phyloP scores from a whole-genome alignment of 306 rosid genomes.

The Cucurbita moschata region DNA sequence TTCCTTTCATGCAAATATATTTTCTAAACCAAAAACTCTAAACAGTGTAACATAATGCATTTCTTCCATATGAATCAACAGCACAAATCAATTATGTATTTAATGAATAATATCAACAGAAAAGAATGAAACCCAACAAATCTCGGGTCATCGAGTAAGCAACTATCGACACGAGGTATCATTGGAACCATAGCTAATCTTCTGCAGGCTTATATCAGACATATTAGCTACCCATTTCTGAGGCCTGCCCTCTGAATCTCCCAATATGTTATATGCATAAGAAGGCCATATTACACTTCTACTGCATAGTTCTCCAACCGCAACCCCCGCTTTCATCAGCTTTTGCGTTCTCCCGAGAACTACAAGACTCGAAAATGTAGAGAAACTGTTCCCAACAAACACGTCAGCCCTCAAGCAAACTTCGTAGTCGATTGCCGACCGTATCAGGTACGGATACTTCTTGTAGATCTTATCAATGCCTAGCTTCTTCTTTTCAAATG shows the following conservation, averaged over 20 bases:
- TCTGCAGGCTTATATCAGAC: conserved; percentile 58
- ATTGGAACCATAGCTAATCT: conserved; percentile 67
- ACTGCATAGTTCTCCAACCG: conserved; percentile 21
- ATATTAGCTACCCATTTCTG: conserved; percentile 55
- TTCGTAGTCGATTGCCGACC: conserved; percentile 84
- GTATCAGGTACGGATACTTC: conserved; percentile 72
- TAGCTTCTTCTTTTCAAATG: conserved; percentile 66
- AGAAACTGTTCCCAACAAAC: conserved; percentile 87
- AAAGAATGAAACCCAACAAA: not conserved
- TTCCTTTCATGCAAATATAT: too few species aligned
- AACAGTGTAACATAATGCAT: too few species aligned
- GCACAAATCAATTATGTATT: not conserved
- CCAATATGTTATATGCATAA: conserved; percentile 62
- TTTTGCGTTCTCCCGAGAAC: conserved; percentile 81
- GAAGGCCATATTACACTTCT: conserved; percentile 59
- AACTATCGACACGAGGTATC: conserved; percentile 37
- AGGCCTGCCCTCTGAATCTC: conserved; percentile 41
- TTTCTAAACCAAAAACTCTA: too few species aligned
- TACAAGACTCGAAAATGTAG: conserved; percentile 79
- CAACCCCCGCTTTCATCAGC: conserved; percentile 28
- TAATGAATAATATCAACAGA: not conserved
- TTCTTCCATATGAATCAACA: too few species aligned
- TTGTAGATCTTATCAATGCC: conserved; percentile 42
- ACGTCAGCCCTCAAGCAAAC: conserved; percentile 66
- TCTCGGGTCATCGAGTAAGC: not conserved